Conservation (phyloP, 192 early-diverging fungal species). For the Umbelopsis sp. region DNA sequence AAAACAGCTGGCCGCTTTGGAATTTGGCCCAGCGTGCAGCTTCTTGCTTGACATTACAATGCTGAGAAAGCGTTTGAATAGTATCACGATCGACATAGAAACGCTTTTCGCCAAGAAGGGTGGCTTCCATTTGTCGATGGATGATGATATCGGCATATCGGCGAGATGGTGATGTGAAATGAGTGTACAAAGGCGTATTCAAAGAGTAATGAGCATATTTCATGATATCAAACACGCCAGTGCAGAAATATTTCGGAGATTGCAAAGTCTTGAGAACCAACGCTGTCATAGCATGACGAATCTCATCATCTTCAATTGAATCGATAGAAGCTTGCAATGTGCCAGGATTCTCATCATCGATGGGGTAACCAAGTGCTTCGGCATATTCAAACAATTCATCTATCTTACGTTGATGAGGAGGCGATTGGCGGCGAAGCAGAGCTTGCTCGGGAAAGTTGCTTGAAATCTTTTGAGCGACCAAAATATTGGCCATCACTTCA, state of each 20-base stretch:
- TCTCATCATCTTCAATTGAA: constrained; percentile 60
- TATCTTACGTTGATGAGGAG: constrained; percentile 56
- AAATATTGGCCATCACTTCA: constrained; percentile 93
- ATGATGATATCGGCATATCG: constrained; percentile 97
- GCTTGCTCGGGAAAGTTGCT: constrained; percentile 89
- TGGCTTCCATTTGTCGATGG: constrained; percentile 86
- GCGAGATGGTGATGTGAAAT: constrained; percentile 97
- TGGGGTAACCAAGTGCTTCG: constrained; percentile 62
- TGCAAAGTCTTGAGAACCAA: constrained; percentile 89
- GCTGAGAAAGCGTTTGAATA: constrained; percentile 63
- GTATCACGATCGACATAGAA: constrained; percentile 59
- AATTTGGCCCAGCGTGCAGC: constrained; percentile 73
- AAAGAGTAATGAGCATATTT: constrained; percentile 92
- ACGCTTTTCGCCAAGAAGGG: constrained; percentile 45
- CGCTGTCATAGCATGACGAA: constrained; percentile 73
- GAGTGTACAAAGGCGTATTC: constrained; percentile 90
- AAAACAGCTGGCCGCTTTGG: constrained; percentile 63
- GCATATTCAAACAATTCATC: constrained; percentile 24
- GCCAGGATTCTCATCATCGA: constrained; percentile 70
- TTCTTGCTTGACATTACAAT: constrained; percentile 80
- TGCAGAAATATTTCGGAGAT: constrained; percentile 97
- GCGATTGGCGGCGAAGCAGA: constrained; percentile 80
- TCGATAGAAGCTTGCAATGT: constrained; percentile 59
- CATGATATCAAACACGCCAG: constrained; percentile 75
- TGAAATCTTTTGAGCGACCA: constrained; percentile 87